Evolutionary conservation across 2,329 filamentous ascomycete species (phyloP), one percentile per base, ranked within the genome.

Genomic region (Colletotrichum navitas): DNA sequence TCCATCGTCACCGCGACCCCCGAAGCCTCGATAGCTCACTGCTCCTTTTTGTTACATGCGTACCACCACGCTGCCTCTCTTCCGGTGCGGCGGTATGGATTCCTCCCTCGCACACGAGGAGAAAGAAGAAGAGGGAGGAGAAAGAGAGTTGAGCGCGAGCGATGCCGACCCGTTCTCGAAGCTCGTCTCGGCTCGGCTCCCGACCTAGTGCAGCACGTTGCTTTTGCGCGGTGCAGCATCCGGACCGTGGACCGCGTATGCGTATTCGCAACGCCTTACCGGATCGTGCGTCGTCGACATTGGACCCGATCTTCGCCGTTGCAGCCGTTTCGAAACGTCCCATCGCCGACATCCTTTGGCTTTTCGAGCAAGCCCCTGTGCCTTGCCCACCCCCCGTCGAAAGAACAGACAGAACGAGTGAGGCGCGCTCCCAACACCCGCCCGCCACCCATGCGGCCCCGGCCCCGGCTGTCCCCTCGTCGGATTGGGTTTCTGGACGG

Each of bases 271-370:
- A 39, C 34, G 32, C 36, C 5, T 14, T 16, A 18, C 60, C n/a
- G n/a, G 10, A 39, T 45, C 43, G 43, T 45, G 43, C 21, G 43
- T 21, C 6, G 47, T 55, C 65, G 18, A 45, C 55, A 21, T 34
- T 34, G 18, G 24, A 18, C 26, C 18, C 64, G 11, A 18, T 18
- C 16, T 41, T 41, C 5, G 16, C 52, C 58, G 52, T 47, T 60
- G 34, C 59, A 34, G 65, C 45, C 65, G 66, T 72, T 69, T 69
- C 59, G 69, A 71, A 71, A 71, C 68, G 65, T 32, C 45, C 43
- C 36, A 43, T 68, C 26, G 12, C 45, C 59, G 24, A 43, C 36
- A 32, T 68, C 26, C 41, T 34, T 45, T 68, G 26, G 7, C 21
- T n/a, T 18, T 54, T 34, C 16, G 16, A n/a, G n/a, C n/a, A n/a